A percentile compares a stretch with the other conserved stretches of the same genome.
Conservation (phyloP, 192 early-diverging fungal species). For the Coemansia sp. region DNA sequence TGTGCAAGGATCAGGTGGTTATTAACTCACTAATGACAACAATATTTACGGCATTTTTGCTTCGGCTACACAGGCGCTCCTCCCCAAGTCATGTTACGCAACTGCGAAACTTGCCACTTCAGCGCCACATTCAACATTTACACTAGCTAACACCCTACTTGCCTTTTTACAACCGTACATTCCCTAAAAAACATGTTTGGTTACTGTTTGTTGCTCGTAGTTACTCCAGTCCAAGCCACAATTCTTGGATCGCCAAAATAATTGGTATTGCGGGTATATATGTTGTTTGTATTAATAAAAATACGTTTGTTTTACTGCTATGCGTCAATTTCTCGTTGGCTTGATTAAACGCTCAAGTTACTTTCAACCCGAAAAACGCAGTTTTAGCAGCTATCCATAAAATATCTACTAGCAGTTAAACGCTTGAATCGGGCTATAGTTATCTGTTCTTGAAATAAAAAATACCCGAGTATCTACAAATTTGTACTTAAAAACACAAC, state of each 20-base stretch:
- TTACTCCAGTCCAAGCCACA: not conserved
- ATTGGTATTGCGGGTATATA: not conserved
- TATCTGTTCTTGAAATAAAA: not conserved
- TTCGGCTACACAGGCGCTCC: too few relatives aligned
- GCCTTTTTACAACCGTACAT: not conserved
- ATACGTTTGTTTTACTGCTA: not conserved
- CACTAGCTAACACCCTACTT: not conserved
- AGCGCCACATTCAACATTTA: not conserved
- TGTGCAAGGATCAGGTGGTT: too few relatives aligned
- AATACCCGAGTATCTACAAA: not conserved
- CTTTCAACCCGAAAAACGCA: constrained; percentile 4
- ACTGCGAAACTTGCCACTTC: not conserved
- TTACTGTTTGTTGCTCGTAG: not conserved
- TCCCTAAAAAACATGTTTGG: not conserved
- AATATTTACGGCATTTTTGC: too few relatives aligned
- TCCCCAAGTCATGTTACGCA: too few relatives aligned
- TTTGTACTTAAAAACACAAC: too few relatives aligned
- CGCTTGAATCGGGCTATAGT: not conserved
- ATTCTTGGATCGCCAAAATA: not conserved
- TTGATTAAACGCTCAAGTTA: not conserved
- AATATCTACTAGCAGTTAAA: not conserved
- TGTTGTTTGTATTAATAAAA: not conserved
- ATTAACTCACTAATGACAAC: too few relatives aligned
- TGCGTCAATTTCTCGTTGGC: not conserved
- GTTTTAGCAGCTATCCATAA: constrained; percentile 3